Conservation (phyloP, 371 early-diverging fungal genomes). For the Mucor velutinosus region DNA sequence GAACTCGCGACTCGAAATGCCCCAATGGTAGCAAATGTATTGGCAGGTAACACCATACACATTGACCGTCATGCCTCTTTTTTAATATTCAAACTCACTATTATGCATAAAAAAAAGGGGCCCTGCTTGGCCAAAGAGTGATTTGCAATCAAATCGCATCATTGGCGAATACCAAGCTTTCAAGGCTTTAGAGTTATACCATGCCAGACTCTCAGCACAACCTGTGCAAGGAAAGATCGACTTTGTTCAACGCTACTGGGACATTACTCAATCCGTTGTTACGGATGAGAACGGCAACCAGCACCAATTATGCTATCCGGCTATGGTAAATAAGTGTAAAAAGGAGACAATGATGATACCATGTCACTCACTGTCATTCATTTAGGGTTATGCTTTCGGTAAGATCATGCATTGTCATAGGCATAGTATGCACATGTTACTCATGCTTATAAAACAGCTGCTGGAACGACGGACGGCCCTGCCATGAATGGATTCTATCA, state of each 20-base stretch:
- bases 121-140: conserved; percentile 38
- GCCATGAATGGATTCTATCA: conserved; percentile 43
- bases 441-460: conserved; percentile 32
- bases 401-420: background rate
- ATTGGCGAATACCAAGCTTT: conserved; percentile 57
- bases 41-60: conserved; percentile 31
- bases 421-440: background rate
- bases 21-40: conserved; percentile 41
- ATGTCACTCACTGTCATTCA: background rate
- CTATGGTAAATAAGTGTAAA: conserved; percentile 39
- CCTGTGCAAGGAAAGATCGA: conserved; percentile 36
- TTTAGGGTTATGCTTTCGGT: conserved; percentile 43
- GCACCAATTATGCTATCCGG: conserved; percentile 29
- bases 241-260: conserved; percentile 45
- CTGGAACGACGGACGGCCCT: conserved; percentile 69
- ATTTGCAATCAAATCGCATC: conserved; percentile 54
- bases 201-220: background rate
- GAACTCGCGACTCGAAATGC: conserved; percentile 33
- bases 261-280: conserved; percentile 44
- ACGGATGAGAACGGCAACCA: conserved; percentile 22
- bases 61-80: background rate
- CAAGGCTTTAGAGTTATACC: conserved; percentile 39
- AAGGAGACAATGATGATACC: conserved; percentile 17
- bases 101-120: conserved; percentile 24
- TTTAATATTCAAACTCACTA: background rate